Evolutionary conservation across 2,329 filamentous ascomycete species (phyloP).

Genomic region (Paramyrothecium roridum): DNA sequence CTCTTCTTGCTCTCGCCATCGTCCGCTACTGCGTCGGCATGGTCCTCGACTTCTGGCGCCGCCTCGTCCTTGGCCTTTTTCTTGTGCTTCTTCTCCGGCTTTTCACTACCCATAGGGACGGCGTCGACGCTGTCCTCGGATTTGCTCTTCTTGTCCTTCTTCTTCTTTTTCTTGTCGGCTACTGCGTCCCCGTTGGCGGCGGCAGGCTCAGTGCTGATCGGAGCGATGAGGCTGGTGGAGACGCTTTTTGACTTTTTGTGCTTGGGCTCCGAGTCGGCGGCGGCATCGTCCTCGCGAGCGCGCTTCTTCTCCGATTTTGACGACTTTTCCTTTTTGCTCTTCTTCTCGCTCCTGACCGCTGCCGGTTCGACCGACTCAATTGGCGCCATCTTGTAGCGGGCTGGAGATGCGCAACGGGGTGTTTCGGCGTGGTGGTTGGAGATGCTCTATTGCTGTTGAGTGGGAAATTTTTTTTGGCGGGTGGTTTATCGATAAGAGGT

Average conservation of each 20-base stretch:
- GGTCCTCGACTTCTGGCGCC: conserved; percentile 6
- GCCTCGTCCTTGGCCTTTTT: conserved; percentile 26
- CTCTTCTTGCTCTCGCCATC: conserved; percentile 20
- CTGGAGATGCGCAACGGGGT: conserved; percentile 9
- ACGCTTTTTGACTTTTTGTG: conserved; percentile 49
- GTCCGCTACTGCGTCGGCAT: conserved; percentile 7
- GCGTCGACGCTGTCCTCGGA: conserved; percentile 7
- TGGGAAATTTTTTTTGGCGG: conserved; percentile 2
- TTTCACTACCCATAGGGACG: conserved; percentile 4
- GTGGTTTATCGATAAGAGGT: conserved; percentile 4
- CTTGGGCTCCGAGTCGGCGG: conserved; percentile 38
- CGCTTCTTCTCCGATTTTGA: conserved; percentile 40
- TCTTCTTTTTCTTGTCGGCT: conserved; percentile 26
- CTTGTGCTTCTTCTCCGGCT: conserved; percentile 20
- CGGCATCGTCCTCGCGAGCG: conserved; percentile 37
- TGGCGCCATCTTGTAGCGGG: conserved; percentile 27
- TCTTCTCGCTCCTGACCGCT: conserved; percentile 32
- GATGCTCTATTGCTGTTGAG: background rate
- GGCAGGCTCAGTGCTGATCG: conserved; percentile 18
- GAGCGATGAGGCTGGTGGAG: conserved; percentile 21
- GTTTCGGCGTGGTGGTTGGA: conserved; percentile 14
- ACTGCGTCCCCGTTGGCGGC: conserved; percentile 25
- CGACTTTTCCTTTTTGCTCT: conserved; percentile 31
- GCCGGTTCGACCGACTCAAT: conserved; percentile 24
- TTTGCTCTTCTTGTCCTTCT: conserved; percentile 24